Evolutionary conservation across 2,329 filamentous ascomycete genomes (phyloP), one percentile per base, ranked within the genome.

Genomic region (Fusarium metavorans): DNA sequence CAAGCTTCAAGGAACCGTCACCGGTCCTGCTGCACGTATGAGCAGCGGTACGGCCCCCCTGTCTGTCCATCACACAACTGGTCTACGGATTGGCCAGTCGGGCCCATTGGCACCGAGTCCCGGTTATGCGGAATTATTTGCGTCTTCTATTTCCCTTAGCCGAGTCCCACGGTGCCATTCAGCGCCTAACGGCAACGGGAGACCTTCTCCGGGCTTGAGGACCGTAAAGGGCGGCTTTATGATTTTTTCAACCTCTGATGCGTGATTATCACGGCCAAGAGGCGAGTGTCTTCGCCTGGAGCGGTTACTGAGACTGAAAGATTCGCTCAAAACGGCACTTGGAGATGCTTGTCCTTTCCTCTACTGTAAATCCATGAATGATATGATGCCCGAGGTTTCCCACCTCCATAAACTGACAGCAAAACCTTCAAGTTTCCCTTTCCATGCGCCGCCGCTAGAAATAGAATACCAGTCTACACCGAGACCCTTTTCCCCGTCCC

Each of bases 181-280:
- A 54, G 57, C 50, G n/a, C 20, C 14, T 48, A 48, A 25, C 43
- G 45, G 16, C 2, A 27, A 63, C 43, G 57, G 50, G 43, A 67
- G 63, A 18, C 60, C 56, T 48, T 8, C 30, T 56, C 23, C 66
- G 23, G 50, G 25, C 39, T 37, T 13, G n/a, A 16, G 18, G n/a
- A 30, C 16, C 37, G 20, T 18, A 35, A 23, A 30, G 5, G 6
- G 27, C 23, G 34, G 39, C 4, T 56, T 27, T 76, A 75, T 75
- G 70, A 77, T 75, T 68, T 76, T 77, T 61, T 34, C 64, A 32
- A 48, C 34, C 43, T 39, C 58, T 13, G 45, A 20, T 18, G 25
- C n/a, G 25, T 39, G 43, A 20, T 35, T 45, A 32, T 48, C 39
- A 9, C 11, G 32, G 10, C 14, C n/a, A 16, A 30, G 32, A 37